Percentiles rank a stretch among this genome's conserved stretches.
Conservation (phyloP, 805 yeast species). For the Candida nemodendra region DNA sequence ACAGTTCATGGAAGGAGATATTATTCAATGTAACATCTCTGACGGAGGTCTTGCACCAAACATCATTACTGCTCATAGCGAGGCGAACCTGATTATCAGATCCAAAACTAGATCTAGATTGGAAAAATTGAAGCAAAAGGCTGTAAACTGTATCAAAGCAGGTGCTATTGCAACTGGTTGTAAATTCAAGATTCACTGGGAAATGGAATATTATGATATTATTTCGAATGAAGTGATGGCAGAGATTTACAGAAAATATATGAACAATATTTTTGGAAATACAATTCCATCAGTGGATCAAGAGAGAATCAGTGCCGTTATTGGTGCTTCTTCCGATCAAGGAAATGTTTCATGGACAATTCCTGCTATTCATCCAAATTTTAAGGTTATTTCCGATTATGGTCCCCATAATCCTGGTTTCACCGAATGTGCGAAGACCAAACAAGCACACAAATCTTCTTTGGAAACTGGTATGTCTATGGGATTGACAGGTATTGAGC, state of each 20-base stretch:
- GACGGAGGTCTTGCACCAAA: slow-evolving; percentile 28
- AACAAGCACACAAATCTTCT: slow-evolving; percentile 17
- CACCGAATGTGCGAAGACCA: slow-evolving; percentile 15
- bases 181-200: slow-evolving; percentile 32
- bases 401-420: slow-evolving; percentile 26
- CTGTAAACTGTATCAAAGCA: slow-evolving; percentile 30
- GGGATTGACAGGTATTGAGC: slow-evolving; percentile 20
- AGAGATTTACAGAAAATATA: slow-evolving; percentile 15
- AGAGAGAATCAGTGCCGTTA: slow-evolving; percentile 14
- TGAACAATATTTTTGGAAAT: slow-evolving; percentile 15
- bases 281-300: slow-evolving; percentile 7
- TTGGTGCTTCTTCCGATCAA: slow-evolving; percentile 25
- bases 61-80: slow-evolving; percentile 25
- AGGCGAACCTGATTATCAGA: slow-evolving; percentile 19
- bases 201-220: slow-evolving; percentile 26
- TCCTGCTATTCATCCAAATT: slow-evolving; percentile 26
- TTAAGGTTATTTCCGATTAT: slow-evolving; percentile 17
- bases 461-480: slow-evolving; percentile 20
- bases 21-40: slow-evolving; percentile 24
- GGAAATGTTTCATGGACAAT: slow-evolving; percentile 26
- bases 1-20: slow-evolving; percentile 26
- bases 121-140: slow-evolving; percentile 20
- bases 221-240: slow-evolving; percentile 22
- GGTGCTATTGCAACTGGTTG: slow-evolving; percentile 33
- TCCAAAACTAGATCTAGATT: slow-evolving; percentile 19